Conservation (phyloP, 2,329 filamentous ascomycete species). For the Rutstroemia sp. region DNA sequence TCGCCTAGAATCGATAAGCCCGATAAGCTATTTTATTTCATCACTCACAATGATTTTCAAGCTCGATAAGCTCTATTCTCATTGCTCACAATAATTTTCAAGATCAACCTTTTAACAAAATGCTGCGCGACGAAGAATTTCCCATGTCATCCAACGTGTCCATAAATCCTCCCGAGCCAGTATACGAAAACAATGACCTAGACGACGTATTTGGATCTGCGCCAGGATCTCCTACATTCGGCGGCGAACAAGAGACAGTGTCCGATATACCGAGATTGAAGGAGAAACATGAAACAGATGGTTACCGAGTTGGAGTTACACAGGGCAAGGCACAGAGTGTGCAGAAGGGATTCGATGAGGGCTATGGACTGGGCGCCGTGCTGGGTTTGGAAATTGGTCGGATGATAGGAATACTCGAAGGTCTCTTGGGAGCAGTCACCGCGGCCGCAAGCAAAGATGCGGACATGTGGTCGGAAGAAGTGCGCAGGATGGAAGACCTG, state of each 20-base stretch:
- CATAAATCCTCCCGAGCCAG: neutral
- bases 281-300: slow-evolving; percentile 51
- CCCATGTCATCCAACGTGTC: neutral
- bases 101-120: neutral
- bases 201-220: slow-evolving; percentile 29
- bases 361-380: slow-evolving; percentile 75
- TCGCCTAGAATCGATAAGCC: too few species aligned
- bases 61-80: too few species aligned
- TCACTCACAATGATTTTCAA: too few species aligned
- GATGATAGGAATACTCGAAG: slow-evolving; percentile 71
- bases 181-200: slow-evolving; percentile 20
- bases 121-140: neutral
- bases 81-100: too few species aligned
- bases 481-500: slow-evolving; percentile 27
- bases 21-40: too few species aligned
- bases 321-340: slow-evolving; percentile 67
- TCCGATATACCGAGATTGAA: slow-evolving; percentile 28
- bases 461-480: slow-evolving; percentile 14
- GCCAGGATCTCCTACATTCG: slow-evolving; percentile 20
- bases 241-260: slow-evolving; percentile 18
- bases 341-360: slow-evolving; percentile 87
- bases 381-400: slow-evolving; percentile 69
- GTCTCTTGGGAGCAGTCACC: slow-evolving; percentile 45
- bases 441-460: slow-evolving; percentile 19
- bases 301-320: slow-evolving; percentile 83